These are phyloP conservation scores for Hyphopichia wangnamkhiaoensis DNA, from an alignment of 1,139 yeast species.

Conservation along the genomic window DNA sequence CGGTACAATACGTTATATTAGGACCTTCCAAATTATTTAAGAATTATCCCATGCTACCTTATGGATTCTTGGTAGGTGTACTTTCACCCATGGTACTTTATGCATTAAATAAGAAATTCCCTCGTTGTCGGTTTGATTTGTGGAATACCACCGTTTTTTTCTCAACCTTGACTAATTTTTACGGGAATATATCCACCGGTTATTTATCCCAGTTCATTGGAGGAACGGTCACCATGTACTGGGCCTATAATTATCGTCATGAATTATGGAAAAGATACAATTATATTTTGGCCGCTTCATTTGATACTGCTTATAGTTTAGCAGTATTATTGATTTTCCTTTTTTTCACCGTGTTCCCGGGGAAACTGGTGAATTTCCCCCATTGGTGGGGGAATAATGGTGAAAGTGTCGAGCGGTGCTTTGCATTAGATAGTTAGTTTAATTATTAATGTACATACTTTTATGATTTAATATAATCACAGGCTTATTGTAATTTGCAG, in stretches of 20 bases:
- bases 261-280: conserved; percentile 35
- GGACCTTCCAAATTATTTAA: conserved; percentile 38
- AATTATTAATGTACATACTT: no score
- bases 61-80: conserved; percentile 35
- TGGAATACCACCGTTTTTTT: conserved; percentile 44
- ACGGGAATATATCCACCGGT: conserved; percentile 44
- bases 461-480: no score
- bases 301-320: conserved; percentile 43
- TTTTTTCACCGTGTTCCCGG: conserved; percentile 22
- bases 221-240: conserved; percentile 41
- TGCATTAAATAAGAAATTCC: conserved; percentile 19
- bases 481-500: no score
- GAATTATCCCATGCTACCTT: conserved; percentile 34
- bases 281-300: conserved; percentile 43
- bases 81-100: conserved; percentile 29
- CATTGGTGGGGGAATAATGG: conserved; percentile 46
- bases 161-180: conserved; percentile 37
- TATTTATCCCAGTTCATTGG: conserved; percentile 37
- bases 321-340: conserved; percentile 32
- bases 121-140: conserved; percentile 22
- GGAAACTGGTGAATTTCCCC: conserved; percentile 25
- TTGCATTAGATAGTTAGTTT: no score
- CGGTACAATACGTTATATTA: conserved; percentile 40
- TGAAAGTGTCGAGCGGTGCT: conserved; percentile 34
- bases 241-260: conserved; percentile 31